phyloP scores from a whole-genome alignment of 129 eudicot species.

The Heracleum sosnowskyi region DNA sequence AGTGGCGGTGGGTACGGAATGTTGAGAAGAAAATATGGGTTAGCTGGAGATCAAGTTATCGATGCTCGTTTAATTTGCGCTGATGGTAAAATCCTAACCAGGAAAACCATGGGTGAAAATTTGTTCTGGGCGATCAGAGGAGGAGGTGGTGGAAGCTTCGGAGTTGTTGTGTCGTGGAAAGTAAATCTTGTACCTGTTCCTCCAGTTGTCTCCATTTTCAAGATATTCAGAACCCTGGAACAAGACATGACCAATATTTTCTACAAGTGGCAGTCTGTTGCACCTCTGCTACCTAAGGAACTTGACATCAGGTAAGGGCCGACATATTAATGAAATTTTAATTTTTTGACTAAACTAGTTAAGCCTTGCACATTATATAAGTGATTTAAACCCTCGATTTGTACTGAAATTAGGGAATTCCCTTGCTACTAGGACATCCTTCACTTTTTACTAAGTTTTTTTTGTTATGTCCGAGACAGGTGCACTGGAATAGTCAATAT shows the following conservation, averaged over 20 bases:
- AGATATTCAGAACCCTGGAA: background rate
- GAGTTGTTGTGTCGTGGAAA: background rate
- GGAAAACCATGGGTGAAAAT: no score
- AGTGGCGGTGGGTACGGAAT: background rate
- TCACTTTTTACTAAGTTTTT: no score
- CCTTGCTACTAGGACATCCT: no score
- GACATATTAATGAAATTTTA: no score
- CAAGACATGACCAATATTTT: background rate
- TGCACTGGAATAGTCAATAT: background rate
- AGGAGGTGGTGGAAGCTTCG: background rate
- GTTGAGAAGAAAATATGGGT: background rate
- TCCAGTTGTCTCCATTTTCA: background rate
- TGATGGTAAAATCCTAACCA: no score
- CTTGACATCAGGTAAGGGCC: background rate
- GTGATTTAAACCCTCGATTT: no score
- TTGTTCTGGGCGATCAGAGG: no score
- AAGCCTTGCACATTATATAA: no score
- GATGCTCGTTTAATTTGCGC: no score
- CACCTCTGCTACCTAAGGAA: background rate
- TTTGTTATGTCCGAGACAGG: background rate
- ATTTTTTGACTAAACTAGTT: no score
- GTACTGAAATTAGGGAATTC: no score
- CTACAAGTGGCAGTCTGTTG: background rate
- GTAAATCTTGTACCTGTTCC: background rate
- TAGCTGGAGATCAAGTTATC: background rate